phyloP scores from a whole-genome alignment of 345 rosid genomes.

The Syzygium aqueum region DNA sequence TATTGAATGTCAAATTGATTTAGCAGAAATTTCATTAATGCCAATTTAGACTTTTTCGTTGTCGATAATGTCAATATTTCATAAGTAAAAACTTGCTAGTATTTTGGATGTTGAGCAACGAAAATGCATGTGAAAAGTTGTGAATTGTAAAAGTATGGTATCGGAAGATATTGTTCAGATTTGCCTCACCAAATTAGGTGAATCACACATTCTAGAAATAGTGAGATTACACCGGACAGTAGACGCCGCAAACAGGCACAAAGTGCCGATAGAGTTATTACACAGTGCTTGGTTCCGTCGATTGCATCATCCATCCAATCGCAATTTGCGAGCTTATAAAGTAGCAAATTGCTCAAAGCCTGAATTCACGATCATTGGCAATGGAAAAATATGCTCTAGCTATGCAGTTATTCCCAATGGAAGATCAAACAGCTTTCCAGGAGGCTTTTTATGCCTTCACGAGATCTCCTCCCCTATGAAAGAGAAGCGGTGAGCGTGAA shows the following conservation, averaged over 20 bases:
- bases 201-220: neutral
- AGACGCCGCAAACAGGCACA: neutral
- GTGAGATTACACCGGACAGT: neutral
- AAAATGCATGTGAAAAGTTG: neutral
- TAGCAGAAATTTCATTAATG: neutral
- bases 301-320: neutral
- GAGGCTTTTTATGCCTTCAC: neutral
- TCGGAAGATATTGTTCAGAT: neutral
- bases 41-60: neutral
- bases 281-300: rapidly evolving
- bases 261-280: neutral
- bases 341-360: neutral
- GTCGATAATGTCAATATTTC: neutral
- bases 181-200: neutral
- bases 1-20: neutral
- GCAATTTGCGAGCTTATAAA: neutral
- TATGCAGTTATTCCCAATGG: neutral
- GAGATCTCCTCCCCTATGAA: neutral
- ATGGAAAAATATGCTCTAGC: neutral
- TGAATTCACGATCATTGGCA: neutral
- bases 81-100: neutral
- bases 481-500: neutral
- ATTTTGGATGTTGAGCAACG: neutral
- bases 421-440: neutral
- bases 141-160: neutral